A percentile compares a stretch with the other conserved stretches of the same genome.
phyloP scores from a whole-genome alignment of 306 rosid species.

The Luffa acutangula region DNA sequence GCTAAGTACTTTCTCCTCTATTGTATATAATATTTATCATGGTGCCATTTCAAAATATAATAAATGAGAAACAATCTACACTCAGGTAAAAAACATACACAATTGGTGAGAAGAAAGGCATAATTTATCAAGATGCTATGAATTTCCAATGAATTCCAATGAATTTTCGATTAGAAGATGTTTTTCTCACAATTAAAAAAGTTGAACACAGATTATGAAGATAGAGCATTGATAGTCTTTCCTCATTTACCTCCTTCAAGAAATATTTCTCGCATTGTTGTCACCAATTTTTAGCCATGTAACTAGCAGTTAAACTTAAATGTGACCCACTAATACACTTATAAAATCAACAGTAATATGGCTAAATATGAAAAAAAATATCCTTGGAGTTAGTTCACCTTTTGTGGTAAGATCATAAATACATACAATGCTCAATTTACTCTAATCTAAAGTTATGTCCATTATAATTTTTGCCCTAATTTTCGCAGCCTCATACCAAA shows the following conservation, averaged over 20 bases:
- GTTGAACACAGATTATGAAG: not conserved
- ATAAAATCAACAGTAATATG: not conserved
- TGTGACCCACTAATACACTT: not conserved
- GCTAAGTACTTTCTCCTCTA: not conserved
- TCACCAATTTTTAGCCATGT: not conserved
- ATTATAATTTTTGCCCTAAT: not conserved
- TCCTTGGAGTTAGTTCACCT: not conserved
- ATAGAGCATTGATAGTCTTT: not conserved
- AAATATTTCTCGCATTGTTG: not conserved
- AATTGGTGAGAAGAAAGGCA: not conserved
- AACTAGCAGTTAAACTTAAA: not conserved
- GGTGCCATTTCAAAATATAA: not conserved
- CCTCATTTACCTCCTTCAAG: not conserved
- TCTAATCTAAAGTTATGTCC: not conserved
- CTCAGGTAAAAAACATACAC: not conserved
- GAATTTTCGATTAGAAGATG: not conserved
- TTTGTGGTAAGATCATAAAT: not conserved
- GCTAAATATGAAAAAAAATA: not conserved
- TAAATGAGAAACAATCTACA: not conserved
- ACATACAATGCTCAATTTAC: not conserved
- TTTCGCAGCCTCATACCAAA: not conserved
- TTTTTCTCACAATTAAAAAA: not conserved
- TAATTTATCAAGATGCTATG: too few species aligned
- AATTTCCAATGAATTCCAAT: too few species aligned
- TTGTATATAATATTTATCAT: not conserved